Base-by-base conservation (phyloP, 352 stramenopile species). In the Paralagenidium karlingii region DNA sequence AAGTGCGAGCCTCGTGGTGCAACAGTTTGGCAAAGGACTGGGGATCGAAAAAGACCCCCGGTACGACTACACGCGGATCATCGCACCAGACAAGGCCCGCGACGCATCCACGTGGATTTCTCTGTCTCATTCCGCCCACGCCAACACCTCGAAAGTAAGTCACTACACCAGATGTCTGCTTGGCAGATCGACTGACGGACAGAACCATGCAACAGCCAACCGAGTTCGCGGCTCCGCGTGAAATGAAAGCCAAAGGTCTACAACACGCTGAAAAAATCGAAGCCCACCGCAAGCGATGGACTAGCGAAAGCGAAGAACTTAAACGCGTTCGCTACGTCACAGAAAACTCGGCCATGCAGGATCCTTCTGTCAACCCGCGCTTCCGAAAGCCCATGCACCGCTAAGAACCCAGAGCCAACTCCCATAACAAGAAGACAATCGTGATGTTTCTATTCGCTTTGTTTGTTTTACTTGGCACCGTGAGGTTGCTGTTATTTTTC, bases 51-150 rank as follows among this genome's bases (percentile, higher is more conserved):
- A 75, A 21, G 73, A 84, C 47, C 57, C 55, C 19, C 74, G 63
- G 47, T 86, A 70, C 54, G 60, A 86, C 53, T 81, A 83, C 53
- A 42, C 57, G 21, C 63, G 84, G 40, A 56, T 84, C 13, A 55
- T 87, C 21, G 61, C 61, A 1, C 52, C 68, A n/a, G 68, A 87
- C 55, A 75, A 69, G 42, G 73, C 68, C 16, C 58, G 59, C 29
- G 40, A 39, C 11, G 50, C 68, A 0, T 29, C 37, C 4, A 81
- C 63, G 21, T 87, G 74, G 69, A 33, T 68, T 20, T 83, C 68
- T 7, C 41, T 83, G 32, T 56, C 64, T 5, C 67, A 79, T 8
- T 86, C 68, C 1, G 47, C 40, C 13, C 61, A 79, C 50, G 63
- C 55, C 40, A 76, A 83, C 37, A 66, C 59, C 3, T 53, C 43